phyloP scores from a whole-genome alignment of 2,329 filamentous ascomycete species.

The Fusarium algeriense region DNA sequence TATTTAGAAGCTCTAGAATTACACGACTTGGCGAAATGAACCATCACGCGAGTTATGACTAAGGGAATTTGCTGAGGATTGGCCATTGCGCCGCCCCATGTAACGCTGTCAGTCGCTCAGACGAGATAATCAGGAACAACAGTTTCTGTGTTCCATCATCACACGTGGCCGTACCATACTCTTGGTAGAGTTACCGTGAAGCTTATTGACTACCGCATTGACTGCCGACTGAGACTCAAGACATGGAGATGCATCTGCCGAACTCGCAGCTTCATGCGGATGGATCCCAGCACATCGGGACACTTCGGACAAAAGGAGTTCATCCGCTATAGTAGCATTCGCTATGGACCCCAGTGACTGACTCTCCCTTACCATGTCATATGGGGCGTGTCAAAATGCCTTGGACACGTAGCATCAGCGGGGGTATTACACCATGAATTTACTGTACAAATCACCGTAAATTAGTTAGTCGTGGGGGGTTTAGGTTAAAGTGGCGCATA shows the following conservation, averaged over 20 bases:
- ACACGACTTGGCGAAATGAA: background rate
- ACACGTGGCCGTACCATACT: background rate
- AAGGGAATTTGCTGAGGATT: background rate
- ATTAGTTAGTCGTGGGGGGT: background rate
- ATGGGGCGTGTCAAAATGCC: background rate
- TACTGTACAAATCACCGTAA: background rate
- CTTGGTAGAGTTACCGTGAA: background rate
- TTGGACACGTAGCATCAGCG: background rate
- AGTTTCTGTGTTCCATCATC: background rate
- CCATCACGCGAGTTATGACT: background rate
- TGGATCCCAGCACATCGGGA: background rate
- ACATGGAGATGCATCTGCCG: background rate
- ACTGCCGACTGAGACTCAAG: background rate
- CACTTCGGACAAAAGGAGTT: background rate
- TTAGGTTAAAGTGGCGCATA: background rate
- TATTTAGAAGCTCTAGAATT: fast-evolving
- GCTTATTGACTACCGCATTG: background rate
- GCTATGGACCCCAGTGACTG: background rate
- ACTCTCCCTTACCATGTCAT: background rate
- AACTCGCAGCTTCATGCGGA: background rate
- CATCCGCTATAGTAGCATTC: background rate
- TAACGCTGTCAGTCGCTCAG: background rate
- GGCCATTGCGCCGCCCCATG: background rate
- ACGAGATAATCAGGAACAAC: background rate
- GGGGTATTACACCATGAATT: background rate